Conservation (phyloP, 2,329 filamentous ascomycete genomes). For the Didymella lethalis region DNA sequence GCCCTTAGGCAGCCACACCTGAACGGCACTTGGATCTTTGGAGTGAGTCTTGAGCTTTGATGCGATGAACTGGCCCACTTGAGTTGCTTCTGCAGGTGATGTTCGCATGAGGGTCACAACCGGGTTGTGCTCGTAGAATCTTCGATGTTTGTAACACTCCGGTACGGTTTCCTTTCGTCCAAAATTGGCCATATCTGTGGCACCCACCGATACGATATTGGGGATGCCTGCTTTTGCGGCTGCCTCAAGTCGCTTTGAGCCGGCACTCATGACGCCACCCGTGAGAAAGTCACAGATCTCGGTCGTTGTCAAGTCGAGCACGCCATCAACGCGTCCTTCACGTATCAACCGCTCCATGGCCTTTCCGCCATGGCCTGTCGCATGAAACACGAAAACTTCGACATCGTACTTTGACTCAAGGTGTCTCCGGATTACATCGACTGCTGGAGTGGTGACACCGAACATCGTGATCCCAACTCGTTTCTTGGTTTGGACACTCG, state of each 20-base stretch:
- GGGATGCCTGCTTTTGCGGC: conserved; percentile 67
- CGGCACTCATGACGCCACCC: conserved; percentile 70
- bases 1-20: conserved; percentile 67
- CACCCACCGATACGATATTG: conserved; percentile 59
- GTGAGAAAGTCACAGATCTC: conserved; percentile 69
- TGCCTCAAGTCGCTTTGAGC: conserved; percentile 63
- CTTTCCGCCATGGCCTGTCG: conserved; percentile 71
- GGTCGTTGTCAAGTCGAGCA: conserved; percentile 75
- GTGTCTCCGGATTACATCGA: conserved; percentile 62
- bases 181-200: conserved; percentile 65
- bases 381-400: conserved; percentile 73
- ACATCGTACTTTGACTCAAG: conserved; percentile 53
- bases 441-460: conserved; percentile 74
- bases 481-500: not conserved
- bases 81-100: conserved; percentile 62
- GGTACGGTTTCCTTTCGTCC: conserved; percentile 65
- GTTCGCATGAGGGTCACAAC: conserved; percentile 72
- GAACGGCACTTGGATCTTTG: conserved; percentile 53
- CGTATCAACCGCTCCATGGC: conserved; percentile 72
- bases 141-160: conserved; percentile 59
- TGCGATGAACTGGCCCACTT: conserved; percentile 65
- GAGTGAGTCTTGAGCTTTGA: conserved; percentile 58
- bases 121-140: conserved; percentile 71
- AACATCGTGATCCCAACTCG: conserved; percentile 76
- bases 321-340: conserved; percentile 67